These are phyloP conservation scores for Priceomyces haplophilus DNA, from an alignment of 805 yeast species.

Conservation along the genomic window DNA sequence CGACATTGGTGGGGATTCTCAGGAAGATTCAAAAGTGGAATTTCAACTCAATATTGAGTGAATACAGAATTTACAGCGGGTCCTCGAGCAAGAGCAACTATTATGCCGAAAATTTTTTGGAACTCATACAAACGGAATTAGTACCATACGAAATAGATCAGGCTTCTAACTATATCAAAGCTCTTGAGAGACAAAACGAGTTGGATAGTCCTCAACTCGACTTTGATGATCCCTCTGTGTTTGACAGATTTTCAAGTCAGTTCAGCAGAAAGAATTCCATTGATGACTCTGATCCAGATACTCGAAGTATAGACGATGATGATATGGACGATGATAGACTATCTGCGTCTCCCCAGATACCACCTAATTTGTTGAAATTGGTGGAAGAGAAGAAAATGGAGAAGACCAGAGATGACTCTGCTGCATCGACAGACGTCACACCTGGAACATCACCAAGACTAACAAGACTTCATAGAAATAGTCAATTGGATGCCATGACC, in stretches of 20 bases:
- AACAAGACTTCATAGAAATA: conserved; percentile 19
- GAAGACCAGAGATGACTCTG: conserved; percentile 24
- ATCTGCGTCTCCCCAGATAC: conserved; percentile 69
- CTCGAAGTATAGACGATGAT: conserved; percentile 34
- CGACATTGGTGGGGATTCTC: conserved; percentile 75
- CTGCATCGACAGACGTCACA: conserved; percentile 23
- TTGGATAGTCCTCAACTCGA: conserved; percentile 2
- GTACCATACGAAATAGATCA: conserved; percentile 40
- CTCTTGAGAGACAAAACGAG: conserved; percentile 12
- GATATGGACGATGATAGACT: conserved; percentile 44
- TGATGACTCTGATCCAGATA: conserved; percentile 24
- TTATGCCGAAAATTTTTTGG: conserved; percentile 78
- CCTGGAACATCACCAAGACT: conserved; percentile 32
- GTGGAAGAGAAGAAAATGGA: conserved; percentile 50
- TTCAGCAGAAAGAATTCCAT: conserved; percentile 5
- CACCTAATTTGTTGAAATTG: conserved; percentile 52
- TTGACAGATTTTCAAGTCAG: neutral
- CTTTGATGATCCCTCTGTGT: neutral
- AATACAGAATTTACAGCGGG: conserved; percentile 66
- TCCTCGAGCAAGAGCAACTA: conserved; percentile 72
- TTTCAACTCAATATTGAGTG: conserved; percentile 77
- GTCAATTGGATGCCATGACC: conserved; percentile 19
- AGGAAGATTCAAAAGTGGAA: conserved; percentile 88
- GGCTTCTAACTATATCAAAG: conserved; percentile 18
- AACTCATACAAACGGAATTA: conserved; percentile 58